phyloP scores from a whole-genome alignment of 2,329 filamentous ascomycete species.

The Chaetomiaceae sp. region DNA sequence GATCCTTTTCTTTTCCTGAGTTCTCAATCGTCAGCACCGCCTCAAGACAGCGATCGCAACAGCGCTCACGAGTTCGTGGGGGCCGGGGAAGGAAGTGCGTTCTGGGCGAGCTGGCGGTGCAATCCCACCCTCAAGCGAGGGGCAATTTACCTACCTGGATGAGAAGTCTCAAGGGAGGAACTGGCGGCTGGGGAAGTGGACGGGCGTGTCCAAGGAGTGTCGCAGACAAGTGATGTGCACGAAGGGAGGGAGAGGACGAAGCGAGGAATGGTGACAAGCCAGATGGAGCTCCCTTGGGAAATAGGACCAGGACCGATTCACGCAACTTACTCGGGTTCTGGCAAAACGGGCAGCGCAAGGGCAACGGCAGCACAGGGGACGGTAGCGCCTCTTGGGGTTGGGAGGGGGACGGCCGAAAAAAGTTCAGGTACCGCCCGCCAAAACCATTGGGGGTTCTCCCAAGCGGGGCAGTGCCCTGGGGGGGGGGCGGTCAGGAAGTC shows the following conservation, averaged over 20 bases:
- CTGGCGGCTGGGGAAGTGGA: neutral
- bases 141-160: conserved; percentile 11
- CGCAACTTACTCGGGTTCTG: conserved; percentile 14
- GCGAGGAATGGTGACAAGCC: conserved; percentile 7
- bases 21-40: conserved; percentile 2
- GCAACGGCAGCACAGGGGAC: conserved; percentile 15
- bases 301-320: conserved; percentile 15
- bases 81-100: neutral
- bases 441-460: conserved; percentile 28
- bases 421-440: conserved; percentile 19
- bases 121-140: conserved; percentile 12
- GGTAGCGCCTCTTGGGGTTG: conserved; percentile 17
- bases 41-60: neutral
- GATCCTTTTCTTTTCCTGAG: conserved; percentile 6
- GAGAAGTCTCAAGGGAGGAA: conserved; percentile 9
- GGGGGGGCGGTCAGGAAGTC: conserved; percentile 22
- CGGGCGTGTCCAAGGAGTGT: neutral
- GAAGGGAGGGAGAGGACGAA: conserved; percentile 5
- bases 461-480: conserved; percentile 20
- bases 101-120: conserved; percentile 1
- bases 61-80: conserved; percentile 8
- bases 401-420: conserved; percentile 18
- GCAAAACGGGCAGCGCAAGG: conserved; percentile 13
- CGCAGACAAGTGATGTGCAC: conserved; percentile 4
- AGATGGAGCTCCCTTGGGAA: conserved; percentile 16